A percentile compares a stretch with the other conserved stretches of the same genome.
Conservation (phyloP, 768 basidiomycete species). For the Rickenella mellea region DNA sequence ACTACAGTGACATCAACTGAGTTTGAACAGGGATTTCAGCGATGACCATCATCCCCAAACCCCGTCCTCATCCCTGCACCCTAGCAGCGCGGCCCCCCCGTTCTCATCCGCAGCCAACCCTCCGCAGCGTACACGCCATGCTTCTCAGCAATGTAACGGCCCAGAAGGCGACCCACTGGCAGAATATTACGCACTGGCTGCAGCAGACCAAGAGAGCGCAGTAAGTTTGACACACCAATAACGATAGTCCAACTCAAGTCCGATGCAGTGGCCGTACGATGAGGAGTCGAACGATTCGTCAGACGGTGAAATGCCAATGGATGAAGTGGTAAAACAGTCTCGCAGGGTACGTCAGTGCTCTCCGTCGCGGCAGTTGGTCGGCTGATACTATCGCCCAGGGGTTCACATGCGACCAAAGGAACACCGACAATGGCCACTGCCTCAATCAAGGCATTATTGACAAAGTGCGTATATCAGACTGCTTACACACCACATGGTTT, state of each 20-base stretch:
- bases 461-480: slow-evolving; percentile 35
- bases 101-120: neutral
- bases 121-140: neutral
- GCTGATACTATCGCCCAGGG: slow-evolving; percentile 27
- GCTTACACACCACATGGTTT: neutral
- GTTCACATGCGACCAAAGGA: slow-evolving; percentile 56
- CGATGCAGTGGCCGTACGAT: slow-evolving; percentile 23
- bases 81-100: neutral
- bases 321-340: neutral
- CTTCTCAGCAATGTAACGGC: too few relatives aligned
- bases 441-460: slow-evolving; percentile 68
- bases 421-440: slow-evolving; percentile 23
- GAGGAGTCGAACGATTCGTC: slow-evolving; percentile 20
- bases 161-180: slow-evolving; percentile 53
- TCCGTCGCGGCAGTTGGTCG: neutral
- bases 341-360: too few relatives aligned
- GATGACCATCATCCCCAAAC: neutral
- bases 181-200: slow-evolving; percentile 54
- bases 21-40: neutral
- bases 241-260: slow-evolving; percentile 14
- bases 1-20: slow-evolving; percentile 8
- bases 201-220: slow-evolving; percentile 32
- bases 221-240: slow-evolving; percentile 19
- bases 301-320: neutral
- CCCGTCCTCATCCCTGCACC: too few relatives aligned